Conservation (phyloP, 306 rosid genomes). For the Casuarina equisetifolia region DNA sequence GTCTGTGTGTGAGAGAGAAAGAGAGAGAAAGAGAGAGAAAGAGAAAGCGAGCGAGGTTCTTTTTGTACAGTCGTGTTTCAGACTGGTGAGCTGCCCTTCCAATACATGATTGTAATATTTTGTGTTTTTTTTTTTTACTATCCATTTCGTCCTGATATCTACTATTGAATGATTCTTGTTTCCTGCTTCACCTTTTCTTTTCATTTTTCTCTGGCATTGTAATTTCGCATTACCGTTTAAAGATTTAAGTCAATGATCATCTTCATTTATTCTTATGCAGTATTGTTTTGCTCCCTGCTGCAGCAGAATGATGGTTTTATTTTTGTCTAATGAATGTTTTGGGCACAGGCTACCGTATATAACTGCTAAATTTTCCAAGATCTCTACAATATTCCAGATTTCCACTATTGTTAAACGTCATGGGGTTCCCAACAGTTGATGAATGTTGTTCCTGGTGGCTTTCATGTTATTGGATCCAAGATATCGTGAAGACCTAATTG, state of each 20-base stretch:
- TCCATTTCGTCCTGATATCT: slow-evolving; percentile 26
- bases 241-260: slow-evolving; percentile 16
- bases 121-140: slow-evolving; percentile 2
- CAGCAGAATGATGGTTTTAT: slow-evolving; percentile 11
- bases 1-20: slow-evolving; percentile 13
- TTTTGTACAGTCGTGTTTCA: slow-evolving; percentile 53
- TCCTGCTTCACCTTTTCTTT: slow-evolving; percentile 26
- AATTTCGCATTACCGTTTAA: not conserved
- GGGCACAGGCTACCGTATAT: too few species aligned
- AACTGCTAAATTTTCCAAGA: too few species aligned
- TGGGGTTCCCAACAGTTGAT: too few species aligned
- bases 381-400: too few species aligned
- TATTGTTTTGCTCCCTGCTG: slow-evolving; percentile 11
- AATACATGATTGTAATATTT: slow-evolving; percentile 41
- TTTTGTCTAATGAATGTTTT: not conserved
- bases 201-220: slow-evolving; percentile 3
- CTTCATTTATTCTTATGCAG: not conserved
- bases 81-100: slow-evolving; percentile 22
- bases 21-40: slow-evolving; percentile 15
- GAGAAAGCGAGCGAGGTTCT: slow-evolving; percentile 17
- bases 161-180: slow-evolving; percentile 25
- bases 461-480: too few species aligned
- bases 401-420: too few species aligned
- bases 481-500: too few species aligned
- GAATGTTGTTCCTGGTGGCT: too few species aligned